Conservation (phyloP, 495 filamentous ascomycete species). For the Penicillium odoratum region DNA sequence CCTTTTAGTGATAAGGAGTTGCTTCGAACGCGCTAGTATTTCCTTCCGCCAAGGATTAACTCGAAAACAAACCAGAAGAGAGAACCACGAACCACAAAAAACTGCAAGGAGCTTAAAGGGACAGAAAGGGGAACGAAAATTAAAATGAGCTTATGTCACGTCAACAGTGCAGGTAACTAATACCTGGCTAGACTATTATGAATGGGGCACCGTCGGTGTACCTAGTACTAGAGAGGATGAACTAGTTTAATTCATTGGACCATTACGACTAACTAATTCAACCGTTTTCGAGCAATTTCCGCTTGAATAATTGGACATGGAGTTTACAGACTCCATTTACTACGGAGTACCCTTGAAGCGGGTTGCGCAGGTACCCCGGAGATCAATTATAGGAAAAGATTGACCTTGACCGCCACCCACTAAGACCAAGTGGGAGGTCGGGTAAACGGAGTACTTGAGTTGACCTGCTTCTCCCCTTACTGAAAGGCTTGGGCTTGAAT, state of each 20-base stretch:
- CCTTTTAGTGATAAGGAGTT: neutral
- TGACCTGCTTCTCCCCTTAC: neutral
- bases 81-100: conserved; percentile 1
- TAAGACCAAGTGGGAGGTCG: neutral
- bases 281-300: conserved; percentile 1
- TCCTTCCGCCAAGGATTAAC: neutral
- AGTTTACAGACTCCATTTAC: too few species aligned
- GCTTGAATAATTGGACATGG: neutral
- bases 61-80: conserved; percentile 4
- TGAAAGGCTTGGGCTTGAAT: neutral
- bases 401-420: conserved; percentile 1
- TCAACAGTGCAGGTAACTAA: conserved; percentile 5
- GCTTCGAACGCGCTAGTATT: conserved; percentile 2
- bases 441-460: neutral
- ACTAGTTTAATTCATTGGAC: conserved; percentile 1
- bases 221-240: neutral
- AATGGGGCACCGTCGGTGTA: neutral
- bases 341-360: conserved; percentile 9
- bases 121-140: conserved; percentile 14
- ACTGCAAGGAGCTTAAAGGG: conserved; percentile 4
- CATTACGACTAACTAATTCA: neutral
- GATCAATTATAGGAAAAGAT: conserved; percentile 10
- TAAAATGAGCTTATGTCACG: conserved; percentile 21
- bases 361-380: conserved; percentile 20
- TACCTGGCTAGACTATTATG: conserved; percentile 9